Base-by-base conservation (phyloP, 2,329 filamentous ascomycete genomes). In the Nemania bipapillata region DNA sequence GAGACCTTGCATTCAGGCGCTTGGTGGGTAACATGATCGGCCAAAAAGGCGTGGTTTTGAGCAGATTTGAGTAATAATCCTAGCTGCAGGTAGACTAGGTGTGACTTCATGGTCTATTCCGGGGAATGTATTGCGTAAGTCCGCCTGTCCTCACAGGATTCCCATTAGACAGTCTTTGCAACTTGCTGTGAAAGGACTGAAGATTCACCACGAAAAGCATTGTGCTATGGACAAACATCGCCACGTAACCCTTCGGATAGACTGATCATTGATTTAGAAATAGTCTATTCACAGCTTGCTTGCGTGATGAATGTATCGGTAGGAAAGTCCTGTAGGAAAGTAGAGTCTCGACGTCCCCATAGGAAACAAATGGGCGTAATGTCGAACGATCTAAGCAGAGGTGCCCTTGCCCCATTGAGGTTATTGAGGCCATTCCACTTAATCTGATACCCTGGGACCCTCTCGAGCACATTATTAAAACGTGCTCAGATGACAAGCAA, bases 1-100 rank as follows among this genome's bases (percentile, higher is more conserved):
- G 42, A 35, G 50, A n/a, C 24, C 52, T 35, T 62, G 63, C 57
- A 62, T 66, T 12, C 2, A 35, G 35, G 50, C 42, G 45, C 12
- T 26, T 32, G 42, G 3, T 49, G 35, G 32, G 57, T 62, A 57
- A 62, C 63, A 42, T 40, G 32, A 26, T 57, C 64, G 32, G 57
- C 64, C 50, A 52, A 61, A 66, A 62, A 42, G 57, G 35, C 20
- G 26, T 60, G 30, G 30, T 22, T 49, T 26, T 68, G 65, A 68
- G 65, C 59, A 63, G n/a, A 17, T 68, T 68, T 68, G 65, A 63
- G 65, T 63, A 54, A n/a, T 12, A 30, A 37, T 30, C n/a, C 26
- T 17, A 42, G n/a, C n/a, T n/a, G n/a, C n/a, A 37, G 6, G n/a
- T n/a, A 40, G 35, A 6, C 8, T 24, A 2, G 37, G 22, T 15